Evolutionary conservation across 2,329 filamentous ascomycete genomes (phyloP), one percentile per base, ranked within the genome.

Genomic region (Xylaria sp.): DNA sequence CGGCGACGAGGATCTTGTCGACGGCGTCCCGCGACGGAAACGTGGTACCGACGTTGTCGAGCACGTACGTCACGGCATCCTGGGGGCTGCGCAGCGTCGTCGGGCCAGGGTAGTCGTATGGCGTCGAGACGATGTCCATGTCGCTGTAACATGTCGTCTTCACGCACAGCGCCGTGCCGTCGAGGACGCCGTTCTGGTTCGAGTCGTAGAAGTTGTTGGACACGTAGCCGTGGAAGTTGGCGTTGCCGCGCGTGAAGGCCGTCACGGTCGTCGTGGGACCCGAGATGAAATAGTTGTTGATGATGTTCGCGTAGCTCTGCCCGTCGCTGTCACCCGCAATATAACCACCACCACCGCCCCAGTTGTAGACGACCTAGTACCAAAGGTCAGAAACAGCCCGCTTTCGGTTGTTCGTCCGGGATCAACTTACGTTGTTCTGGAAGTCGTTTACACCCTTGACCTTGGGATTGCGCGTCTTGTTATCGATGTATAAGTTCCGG

Each of bases 371-470:
- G 2, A 88, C 81, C 73, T 85, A 2, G 20, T 36, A 13, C 13
- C 10, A 7, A 18, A 31, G 25, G 18, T 62, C 23, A 65, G 54
- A 28, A 23, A 28, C 2, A 5, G 28, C n/a, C 0, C 8, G 2
- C 9, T 28, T 3, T 43, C 49, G 10, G 4, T 9, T 25, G 7
- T 46, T 0, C 2, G 8, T 41, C 48, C 15, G 15, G 52, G 13
- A 0, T 7, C 12, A 20, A 6, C 72, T 72, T 51, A 78, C 76
- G 49, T 82, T 84, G 67, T 84, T 84, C 67, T 81, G 81, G 64
- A 86, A 88, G 72, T 88, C 85, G 28, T 87, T 88, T 2, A 85
- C 82, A 0, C 85, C 86, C 74, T 88, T 88, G 58, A 87, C 85
- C 68, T 87, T 87, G 1, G 86, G 86, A 67, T 88, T 87, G 1